phyloP scores from a whole-genome alignment of 2,329 filamentous ascomycete species.

The Alternaria tenuissima region DNA sequence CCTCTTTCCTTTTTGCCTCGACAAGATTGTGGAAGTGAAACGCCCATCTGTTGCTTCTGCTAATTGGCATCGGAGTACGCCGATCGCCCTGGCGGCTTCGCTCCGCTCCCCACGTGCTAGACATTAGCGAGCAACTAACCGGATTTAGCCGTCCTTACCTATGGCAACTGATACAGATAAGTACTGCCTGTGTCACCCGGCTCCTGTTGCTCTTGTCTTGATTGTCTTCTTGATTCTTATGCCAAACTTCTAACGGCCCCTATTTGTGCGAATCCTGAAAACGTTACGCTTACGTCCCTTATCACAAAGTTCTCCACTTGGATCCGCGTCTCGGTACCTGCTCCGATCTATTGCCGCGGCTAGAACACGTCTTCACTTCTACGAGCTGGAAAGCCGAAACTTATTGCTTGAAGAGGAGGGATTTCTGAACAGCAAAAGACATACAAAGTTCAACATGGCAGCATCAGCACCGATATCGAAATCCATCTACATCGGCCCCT shows the following conservation, averaged over 20 bases:
- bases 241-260: neutral
- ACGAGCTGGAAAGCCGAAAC: neutral
- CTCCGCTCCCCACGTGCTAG: conserved; percentile 26
- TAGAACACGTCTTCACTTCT: conserved; percentile 2
- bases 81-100: conserved; percentile 18
- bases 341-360: neutral
- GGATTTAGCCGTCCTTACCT: conserved; percentile 7
- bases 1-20: neutral
- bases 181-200: neutral
- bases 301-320: neutral
- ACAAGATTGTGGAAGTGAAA: conserved; percentile 1
- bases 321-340: neutral
- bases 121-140: conserved; percentile 29
- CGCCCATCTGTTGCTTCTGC: conserved; percentile 15
- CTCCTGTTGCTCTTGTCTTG: neutral
- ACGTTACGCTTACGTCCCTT: neutral
- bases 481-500: conserved; percentile 67
- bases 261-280: neutral
- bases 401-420: neutral
- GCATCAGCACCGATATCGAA: conserved; percentile 38
- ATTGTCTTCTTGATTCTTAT: neutral
- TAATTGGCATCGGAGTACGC: conserved; percentile 26
- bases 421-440: neutral
- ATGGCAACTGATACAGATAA: conserved; percentile 27
- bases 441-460: conserved; percentile 31